A percentile compares a stretch with the other conserved stretches of the same genome.
Evolutionary conservation across 148 eudicot genomes (phyloP).

Genomic region (Amaranthus hypochondriacus): DNA sequence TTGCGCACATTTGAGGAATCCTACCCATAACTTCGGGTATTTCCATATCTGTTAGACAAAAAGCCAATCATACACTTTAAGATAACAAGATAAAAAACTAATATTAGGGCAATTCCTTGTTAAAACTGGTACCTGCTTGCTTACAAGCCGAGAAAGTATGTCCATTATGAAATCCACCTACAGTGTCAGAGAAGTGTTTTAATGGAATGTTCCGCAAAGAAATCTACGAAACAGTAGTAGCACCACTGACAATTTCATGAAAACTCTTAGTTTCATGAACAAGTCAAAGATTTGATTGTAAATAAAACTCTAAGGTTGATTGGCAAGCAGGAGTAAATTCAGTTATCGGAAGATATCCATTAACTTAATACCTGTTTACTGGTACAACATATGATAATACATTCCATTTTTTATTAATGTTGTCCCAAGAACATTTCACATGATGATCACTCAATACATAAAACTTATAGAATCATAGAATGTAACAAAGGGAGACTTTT

Average conservation of each 20-base stretch:
- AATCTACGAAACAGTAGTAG: constrained; percentile 5
- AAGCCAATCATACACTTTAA: constrained; percentile 14
- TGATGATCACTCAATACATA: no score
- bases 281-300: no score
- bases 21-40: constrained; percentile 94
- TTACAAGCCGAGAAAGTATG: constrained; percentile 91
- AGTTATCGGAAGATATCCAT: no score
- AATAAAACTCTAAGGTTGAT: no score
- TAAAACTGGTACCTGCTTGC: constrained; percentile 72
- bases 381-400: no score
- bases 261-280: no score
- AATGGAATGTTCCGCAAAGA: neutral
- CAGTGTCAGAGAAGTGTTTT: constrained; percentile 9
- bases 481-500: no score
- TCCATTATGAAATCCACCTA: constrained; percentile 96
- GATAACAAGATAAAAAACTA: constrained; percentile 3
- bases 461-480: no score
- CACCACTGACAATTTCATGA: neutral
- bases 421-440: no score
- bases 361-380: no score
- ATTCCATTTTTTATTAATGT: no score
- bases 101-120: neutral
- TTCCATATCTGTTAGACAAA: constrained; percentile 79
- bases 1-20: constrained; percentile 88
- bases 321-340: no score